Conservation (phyloP, 306 rosid species). For the Mucuna pruriens region DNA sequence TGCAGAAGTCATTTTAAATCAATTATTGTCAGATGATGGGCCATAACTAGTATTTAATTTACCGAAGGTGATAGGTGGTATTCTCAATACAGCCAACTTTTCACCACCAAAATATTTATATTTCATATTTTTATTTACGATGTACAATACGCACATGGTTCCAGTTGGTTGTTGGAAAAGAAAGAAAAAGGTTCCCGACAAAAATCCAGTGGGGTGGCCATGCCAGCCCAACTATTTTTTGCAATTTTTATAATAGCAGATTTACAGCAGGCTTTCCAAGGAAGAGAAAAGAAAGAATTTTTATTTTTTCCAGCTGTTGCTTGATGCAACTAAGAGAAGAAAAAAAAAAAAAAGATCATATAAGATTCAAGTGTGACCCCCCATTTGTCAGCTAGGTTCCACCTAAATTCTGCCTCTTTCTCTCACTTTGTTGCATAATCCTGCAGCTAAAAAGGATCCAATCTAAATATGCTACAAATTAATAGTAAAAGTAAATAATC, state of each 20-base stretch:
- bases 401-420: too few relatives aligned
- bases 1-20: not conserved
- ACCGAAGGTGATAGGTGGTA: not conserved
- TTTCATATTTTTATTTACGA: not conserved
- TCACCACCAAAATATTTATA: not conserved
- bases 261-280: not conserved
- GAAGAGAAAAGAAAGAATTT: too few relatives aligned
- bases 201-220: slow-evolving; percentile 34
- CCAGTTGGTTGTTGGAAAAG: slow-evolving; percentile 37
- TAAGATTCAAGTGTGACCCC: not conserved
- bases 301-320: slow-evolving; percentile 8
- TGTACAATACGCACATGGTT: slow-evolving; percentile 38
- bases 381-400: not conserved
- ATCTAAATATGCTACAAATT: too few relatives aligned
- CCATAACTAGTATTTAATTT: not conserved
- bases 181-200: slow-evolving; percentile 34
- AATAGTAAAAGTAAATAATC: too few relatives aligned
- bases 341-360: not conserved
- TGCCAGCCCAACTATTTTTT: slow-evolving; percentile 10
- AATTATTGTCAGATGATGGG: not conserved
- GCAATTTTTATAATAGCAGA: not conserved
- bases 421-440: too few relatives aligned
- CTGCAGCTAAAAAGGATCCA: too few relatives aligned
- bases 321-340: not conserved
- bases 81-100: slow-evolving; percentile 32